Evolutionary conservation across 179 eudicot species (phyloP).

Genomic region (Beta lomatogona): DNA sequence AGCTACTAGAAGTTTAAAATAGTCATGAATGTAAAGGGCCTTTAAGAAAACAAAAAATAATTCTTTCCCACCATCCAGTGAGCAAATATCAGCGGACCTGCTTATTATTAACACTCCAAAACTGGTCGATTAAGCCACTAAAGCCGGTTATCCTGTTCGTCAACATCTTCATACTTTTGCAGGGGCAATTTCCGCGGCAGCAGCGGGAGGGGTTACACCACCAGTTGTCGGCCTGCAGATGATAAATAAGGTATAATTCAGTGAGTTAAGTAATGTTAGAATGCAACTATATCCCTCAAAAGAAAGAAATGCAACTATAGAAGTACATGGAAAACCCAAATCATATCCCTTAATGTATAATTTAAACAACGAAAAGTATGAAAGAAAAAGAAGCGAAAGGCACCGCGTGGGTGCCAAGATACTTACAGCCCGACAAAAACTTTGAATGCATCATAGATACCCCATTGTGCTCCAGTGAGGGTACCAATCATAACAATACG

Average conservation of each 20-base stretch:
- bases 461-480: constrained; percentile 90
- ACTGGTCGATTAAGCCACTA: constrained; percentile 7
- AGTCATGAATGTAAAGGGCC: neutral
- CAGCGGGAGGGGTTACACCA: constrained; percentile 36
- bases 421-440: constrained; percentile 93
- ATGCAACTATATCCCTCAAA: neutral
- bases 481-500: constrained; percentile 91
- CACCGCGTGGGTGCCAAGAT: neutral
- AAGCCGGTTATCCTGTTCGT: constrained; percentile 10
- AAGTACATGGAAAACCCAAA: neutral
- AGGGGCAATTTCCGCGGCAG: constrained; percentile 23
- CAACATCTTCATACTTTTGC: constrained; percentile 33
- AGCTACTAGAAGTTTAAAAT: constrained; percentile 10
- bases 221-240: constrained; percentile 45
- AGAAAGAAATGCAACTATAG: no score
- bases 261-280: neutral
- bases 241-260: neutral
- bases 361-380: neutral
- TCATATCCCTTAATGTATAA: neutral
- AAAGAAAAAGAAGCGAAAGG: neutral
- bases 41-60: neutral
- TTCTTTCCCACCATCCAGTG: constrained; percentile 21
- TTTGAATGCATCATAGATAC: constrained; percentile 84
- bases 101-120: constrained; percentile 10
- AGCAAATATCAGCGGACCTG: constrained; percentile 7